These are phyloP conservation scores for Xylaria sp. DNA, from an alignment of 2,329 filamentous ascomycete genomes.

Conservation along the genomic window DNA sequence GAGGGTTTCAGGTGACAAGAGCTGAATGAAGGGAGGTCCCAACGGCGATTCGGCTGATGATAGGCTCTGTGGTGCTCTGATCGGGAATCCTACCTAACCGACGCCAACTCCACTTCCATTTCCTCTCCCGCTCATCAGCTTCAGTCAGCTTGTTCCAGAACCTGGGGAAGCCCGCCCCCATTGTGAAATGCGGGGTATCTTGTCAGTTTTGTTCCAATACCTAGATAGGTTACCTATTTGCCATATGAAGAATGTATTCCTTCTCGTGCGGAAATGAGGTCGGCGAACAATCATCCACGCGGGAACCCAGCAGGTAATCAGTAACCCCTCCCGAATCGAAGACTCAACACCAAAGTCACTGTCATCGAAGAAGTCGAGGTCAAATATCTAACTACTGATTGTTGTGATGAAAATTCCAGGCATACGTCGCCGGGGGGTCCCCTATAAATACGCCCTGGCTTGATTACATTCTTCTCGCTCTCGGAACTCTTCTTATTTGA, in stretches of 20 bases:
- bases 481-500: neutral
- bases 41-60: conserved; percentile 30
- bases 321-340: no score
- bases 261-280: neutral
- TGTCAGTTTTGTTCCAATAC: conserved; percentile 3
- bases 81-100: conserved; percentile 33
- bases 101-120: conserved; percentile 39
- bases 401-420: no score
- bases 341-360: neutral
- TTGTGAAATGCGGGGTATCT: conserved; percentile 35
- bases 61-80: conserved; percentile 31
- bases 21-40: conserved; percentile 24
- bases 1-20: conserved; percentile 33
- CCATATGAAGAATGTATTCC: neutral
- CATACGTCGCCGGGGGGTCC: no score
- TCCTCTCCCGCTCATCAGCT: conserved; percentile 35
- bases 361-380: neutral
- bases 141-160: conserved; percentile 39
- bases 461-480: neutral
- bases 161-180: conserved; percentile 37
- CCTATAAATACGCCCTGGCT: neutral
- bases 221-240: neutral
- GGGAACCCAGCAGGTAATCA: no score
- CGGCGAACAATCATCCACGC: neutral
- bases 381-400: neutral